phyloP scores from a whole-genome alignment of 192 early-diverging fungal species.

The Chytriomyces sp. region DNA sequence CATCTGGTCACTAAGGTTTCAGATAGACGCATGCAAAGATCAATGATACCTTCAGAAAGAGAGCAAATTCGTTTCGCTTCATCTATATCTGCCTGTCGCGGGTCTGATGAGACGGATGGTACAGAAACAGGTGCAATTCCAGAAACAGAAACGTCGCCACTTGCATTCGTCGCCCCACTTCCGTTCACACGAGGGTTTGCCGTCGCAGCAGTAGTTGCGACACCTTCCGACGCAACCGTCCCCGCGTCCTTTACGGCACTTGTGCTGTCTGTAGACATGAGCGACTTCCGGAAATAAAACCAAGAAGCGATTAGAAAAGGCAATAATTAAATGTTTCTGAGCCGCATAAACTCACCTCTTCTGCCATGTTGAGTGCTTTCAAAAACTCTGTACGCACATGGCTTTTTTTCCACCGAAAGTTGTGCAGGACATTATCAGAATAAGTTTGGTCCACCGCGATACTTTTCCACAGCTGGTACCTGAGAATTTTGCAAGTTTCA shows the following conservation, averaged over 20 bases:
- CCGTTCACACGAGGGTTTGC: too few relatives aligned
- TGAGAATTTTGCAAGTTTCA: too few relatives aligned
- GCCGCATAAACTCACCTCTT: conserved; percentile 36
- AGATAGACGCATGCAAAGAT: neutral
- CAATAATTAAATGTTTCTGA: conserved; percentile 29
- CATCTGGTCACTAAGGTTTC: conserved; percentile 38
- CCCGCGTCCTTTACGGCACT: neutral
- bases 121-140: neutral
- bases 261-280: conserved; percentile 7
- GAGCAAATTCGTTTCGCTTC: conserved; percentile 50
- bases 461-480: conserved; percentile 38
- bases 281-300: neutral
- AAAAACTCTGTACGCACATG: conserved; percentile 39
- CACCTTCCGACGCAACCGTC: neutral
- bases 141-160: too few relatives aligned
- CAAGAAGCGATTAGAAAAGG: neutral
- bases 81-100: conserved; percentile 41
- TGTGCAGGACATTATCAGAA: conserved; percentile 27
- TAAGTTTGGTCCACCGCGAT: conserved; percentile 38
- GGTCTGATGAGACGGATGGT: conserved; percentile 26
- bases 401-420: conserved; percentile 54
- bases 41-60: conserved; percentile 48
- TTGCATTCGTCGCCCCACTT: neutral
- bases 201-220: neutral
- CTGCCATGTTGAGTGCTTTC: conserved; percentile 33